Base-by-base conservation (phyloP, 2,329 filamentous ascomycete genomes). In the Helotiales sp. region DNA sequence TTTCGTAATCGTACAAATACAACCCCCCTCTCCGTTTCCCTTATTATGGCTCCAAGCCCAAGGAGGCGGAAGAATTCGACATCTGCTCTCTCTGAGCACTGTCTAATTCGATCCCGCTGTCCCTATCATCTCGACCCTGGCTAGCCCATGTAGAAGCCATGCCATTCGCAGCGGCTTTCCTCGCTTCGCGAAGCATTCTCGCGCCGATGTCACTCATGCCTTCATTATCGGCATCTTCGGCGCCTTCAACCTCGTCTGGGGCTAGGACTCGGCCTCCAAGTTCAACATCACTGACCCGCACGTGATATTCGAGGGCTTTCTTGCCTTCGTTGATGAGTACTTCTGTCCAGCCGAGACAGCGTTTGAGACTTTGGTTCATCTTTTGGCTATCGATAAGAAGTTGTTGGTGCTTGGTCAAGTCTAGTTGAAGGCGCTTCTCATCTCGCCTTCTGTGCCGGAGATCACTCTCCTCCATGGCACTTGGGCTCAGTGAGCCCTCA, bases 311-410 rank as follows among this genome's bases (percentile, higher is more conserved):
- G 1, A 99, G 85, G 0, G 96, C 96, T 76, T 93, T 95, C 75
- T 89, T 91, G 6, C 91, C 96, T 73, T 97, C 93, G 58, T 87
- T 90, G 77, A 99, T 97, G 52, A 99, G 85, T 70, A 92, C 90
- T 76, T 99, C 95, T 0, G 94, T 96, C 87, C 93, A 95, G 71
- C 89, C 89, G 37, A 97, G 84, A 78, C 96, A 99, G 57, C 93
- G 87, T 78, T 93, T 96, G 54, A 99, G 86, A 77, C 92, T 97
- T 78, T 96, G 92, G 77, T 97, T 98, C 84, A 98, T 93, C 81
- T 93, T 96, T 76, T 97, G 93, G 72, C 91, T 96, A 77, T 97
- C 94, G 45, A 93, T 83, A 8, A 99, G 86, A 1, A 98, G 83
- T 75, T 97, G 91, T 72, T 93, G 92, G 77, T 99, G 96, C 76